Evolutionary conservation across 306 rosid species (phyloP).

Genomic region (Carpinus viminea): DNA sequence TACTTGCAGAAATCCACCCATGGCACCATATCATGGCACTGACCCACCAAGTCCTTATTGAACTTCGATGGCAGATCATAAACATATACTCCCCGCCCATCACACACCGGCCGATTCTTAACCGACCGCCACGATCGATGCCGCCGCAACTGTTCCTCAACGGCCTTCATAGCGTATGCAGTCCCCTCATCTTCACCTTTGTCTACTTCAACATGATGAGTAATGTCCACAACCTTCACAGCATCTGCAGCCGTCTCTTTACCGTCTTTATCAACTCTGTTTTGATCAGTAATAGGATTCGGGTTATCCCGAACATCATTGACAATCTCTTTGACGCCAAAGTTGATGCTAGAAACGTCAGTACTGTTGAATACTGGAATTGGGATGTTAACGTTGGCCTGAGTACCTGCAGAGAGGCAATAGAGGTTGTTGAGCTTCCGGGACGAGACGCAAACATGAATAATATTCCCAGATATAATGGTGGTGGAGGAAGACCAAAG

Average conservation of each 20-base stretch:
- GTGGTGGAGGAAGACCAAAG: conserved; percentile 65
- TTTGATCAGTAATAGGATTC: neutral
- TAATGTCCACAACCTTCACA: conserved; percentile 5
- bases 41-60: conserved; percentile 69
- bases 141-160: conserved; percentile 50
- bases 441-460: conserved; percentile 70
- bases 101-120: conserved; percentile 39
- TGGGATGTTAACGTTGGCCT: conserved; percentile 51
- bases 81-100: conserved; percentile 58
- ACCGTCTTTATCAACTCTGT: neutral
- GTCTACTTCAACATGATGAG: conserved; percentile 8
- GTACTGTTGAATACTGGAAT: conserved; percentile 25
- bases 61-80: conserved; percentile 76
- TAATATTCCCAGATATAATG: conserved; percentile 56
- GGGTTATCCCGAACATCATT: neutral
- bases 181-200: conserved; percentile 33
- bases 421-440: conserved; percentile 63
- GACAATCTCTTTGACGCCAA: neutral
- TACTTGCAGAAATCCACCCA: conserved; percentile 62
- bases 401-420: conserved; percentile 69
- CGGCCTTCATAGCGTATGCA: conserved; percentile 46
- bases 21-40: conserved; percentile 60
- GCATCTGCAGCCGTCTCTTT: neutral
- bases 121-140: conserved; percentile 64
- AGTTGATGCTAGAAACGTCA: conserved; percentile 7